These are phyloP conservation scores for Thermothelomyces thermophilus DNA, from an alignment of 2,329 filamentous ascomycete genomes.

Conservation along the genomic window DNA sequence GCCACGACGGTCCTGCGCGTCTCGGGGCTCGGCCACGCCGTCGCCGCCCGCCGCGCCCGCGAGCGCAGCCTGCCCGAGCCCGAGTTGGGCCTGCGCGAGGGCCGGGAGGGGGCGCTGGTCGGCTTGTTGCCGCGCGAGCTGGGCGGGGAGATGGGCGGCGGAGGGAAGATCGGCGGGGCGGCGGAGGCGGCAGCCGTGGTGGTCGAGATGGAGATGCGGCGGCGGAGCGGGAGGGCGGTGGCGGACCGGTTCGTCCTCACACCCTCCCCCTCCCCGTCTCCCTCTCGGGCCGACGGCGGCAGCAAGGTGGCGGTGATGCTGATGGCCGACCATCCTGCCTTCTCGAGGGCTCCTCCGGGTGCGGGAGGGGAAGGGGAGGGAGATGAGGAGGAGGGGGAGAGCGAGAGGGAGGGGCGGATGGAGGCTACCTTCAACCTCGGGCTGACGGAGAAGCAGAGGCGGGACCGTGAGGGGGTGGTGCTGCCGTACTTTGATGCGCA, in stretches of 20 bases:
- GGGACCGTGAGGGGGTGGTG: slow-evolving; percentile 81
- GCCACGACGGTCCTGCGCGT: slow-evolving; percentile 79
- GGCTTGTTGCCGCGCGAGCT: slow-evolving; percentile 50
- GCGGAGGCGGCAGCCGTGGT: slow-evolving; percentile 51
- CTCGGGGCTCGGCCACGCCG: slow-evolving; percentile 65
- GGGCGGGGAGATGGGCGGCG: background rate
- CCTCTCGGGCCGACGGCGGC: background rate
- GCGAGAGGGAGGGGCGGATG: slow-evolving; percentile 47
- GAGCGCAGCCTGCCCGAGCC: slow-evolving; percentile 71
- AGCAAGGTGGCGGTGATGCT: slow-evolving; percentile 51
- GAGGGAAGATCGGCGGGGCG: slow-evolving; percentile 24
- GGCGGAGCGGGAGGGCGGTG: slow-evolving; percentile 74
- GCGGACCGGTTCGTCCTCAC: slow-evolving; percentile 59
- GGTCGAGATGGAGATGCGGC: slow-evolving; percentile 76
- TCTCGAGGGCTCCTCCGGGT: slow-evolving; percentile 42
- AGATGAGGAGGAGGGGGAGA: slow-evolving; percentile 42
- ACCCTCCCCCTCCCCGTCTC: slow-evolving; percentile 22
- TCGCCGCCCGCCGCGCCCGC: slow-evolving; percentile 66
- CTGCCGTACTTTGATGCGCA: slow-evolving; percentile 97
- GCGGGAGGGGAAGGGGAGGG: slow-evolving; percentile 50
- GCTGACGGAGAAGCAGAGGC: slow-evolving; percentile 83
- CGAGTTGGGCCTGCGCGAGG: slow-evolving; percentile 70
- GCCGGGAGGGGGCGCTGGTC: slow-evolving; percentile 69
- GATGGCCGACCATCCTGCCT: slow-evolving; percentile 71
- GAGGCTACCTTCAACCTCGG: slow-evolving; percentile 79